Evolutionary conservation across 2,329 filamentous ascomycete genomes (phyloP), one percentile per base, ranked within the genome.

Genomic region (Didymella pomorum): DNA sequence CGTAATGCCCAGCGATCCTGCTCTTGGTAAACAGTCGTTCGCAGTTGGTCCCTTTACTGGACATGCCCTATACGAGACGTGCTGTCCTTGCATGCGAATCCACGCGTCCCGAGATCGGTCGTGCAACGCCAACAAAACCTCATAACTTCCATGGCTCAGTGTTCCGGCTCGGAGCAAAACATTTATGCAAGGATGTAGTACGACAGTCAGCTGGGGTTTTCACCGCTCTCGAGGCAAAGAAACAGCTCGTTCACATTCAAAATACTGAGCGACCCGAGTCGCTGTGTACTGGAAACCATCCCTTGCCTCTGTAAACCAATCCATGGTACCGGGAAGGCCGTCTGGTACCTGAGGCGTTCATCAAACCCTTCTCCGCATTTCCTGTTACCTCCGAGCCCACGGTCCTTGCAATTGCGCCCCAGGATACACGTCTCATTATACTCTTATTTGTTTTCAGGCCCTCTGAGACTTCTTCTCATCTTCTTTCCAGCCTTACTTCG

Each of bases 91-190:
- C 58, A 61, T 63, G 46, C 39, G 29, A 49, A 52, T 59, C 54
- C 46, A 61, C 61, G 61, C 56, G 65, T 60, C 58, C 58, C 50
- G 49, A 43, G 29, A 58, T 47, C 62, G 39, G 60, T 57, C 39
- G 67, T 68, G 64, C 33, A 63, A 68, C 62, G 58, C 58, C 60
- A 68, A 63, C 61, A 42, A 54, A 61, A 58, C 49, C 49, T 45
- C 47, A 47, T 50, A 18, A 44, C 21, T 42, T 55, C 42, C 41
- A 53, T 61, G 44, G 52, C 28, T 62, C 60, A 43, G 58, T 46
- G 55, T 46, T 28, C 44, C 58, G 57, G 60, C 45, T 56, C 61
- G 56, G 48, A 37, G 39, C 31, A 49, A 44, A 61, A 50, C 29
- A 43, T 54, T 45, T 52, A 58, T 66, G 62, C 62, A 66, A 65